A percentile compares a stretch with the other conserved stretches of the same genome.
phyloP scores from a whole-genome alignment of 306 rosid species.

The Canavalia gladiata region DNA sequence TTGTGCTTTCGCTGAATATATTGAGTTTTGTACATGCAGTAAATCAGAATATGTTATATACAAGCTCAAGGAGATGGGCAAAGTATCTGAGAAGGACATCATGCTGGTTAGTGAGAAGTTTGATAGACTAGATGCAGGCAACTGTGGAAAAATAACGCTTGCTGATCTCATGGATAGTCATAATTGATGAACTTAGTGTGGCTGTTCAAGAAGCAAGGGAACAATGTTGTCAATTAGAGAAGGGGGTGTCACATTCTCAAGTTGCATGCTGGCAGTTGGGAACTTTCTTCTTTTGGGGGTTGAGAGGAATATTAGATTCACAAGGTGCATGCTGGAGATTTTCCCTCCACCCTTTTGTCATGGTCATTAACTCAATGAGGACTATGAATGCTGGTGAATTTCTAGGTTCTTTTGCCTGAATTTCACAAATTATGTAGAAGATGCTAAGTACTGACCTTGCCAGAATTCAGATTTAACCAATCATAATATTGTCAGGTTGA shows the following conservation, averaged over 20 bases:
- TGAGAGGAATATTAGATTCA: conserved; percentile 35
- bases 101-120: conserved; percentile 77
- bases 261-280: conserved; percentile 40
- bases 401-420: conserved; percentile 35
- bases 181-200: conserved; percentile 36
- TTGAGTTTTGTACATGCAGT: conserved; percentile 60
- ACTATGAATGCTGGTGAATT: conserved; percentile 31
- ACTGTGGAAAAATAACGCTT: conserved; percentile 88
- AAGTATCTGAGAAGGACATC: conserved; percentile 83
- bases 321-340: conserved; percentile 36
- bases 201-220: background rate
- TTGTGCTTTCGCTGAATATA: conserved; percentile 37
- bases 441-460: conserved; percentile 27
- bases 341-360: conserved; percentile 29
- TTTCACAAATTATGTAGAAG: conserved; percentile 28
- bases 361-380: conserved; percentile 19
- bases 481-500: conserved; percentile 38
- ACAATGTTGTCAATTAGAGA: conserved; percentile 17
- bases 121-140: conserved; percentile 78
- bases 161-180: conserved; percentile 74
- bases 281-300: conserved; percentile 32
- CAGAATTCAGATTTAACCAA: conserved; percentile 26
- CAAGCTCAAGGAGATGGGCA: conserved; percentile 99
- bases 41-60: conserved; percentile 90
- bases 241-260: conserved; percentile 29